Evolutionary conservation across 208 protist genomes (phyloP).

Genomic region (Trypanosomatidae sp.): DNA sequence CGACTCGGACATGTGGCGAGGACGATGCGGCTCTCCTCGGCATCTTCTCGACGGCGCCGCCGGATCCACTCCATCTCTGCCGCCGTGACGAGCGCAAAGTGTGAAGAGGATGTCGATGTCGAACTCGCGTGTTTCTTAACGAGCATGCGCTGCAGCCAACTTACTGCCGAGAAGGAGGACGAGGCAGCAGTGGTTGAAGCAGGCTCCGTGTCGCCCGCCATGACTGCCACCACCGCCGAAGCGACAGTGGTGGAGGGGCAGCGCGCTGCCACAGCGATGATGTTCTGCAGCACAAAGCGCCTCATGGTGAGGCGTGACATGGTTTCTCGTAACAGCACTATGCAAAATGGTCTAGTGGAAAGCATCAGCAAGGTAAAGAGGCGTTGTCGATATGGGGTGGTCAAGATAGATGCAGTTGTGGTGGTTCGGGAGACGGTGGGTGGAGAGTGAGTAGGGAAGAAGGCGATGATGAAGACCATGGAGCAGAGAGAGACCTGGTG

Average conservation of each 20-base stretch:
- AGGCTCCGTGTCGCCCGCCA: conserved; percentile 8
- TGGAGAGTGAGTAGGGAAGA: background rate
- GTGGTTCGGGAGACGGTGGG: background rate
- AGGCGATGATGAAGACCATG: background rate
- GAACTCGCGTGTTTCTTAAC: conserved; percentile 4
- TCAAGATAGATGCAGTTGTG: background rate
- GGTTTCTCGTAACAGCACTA: background rate
- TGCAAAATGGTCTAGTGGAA: background rate
- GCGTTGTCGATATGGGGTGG: too few species aligned
- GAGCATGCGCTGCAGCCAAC: conserved; percentile 17
- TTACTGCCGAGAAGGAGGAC: background rate
- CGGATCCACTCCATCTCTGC: conserved; percentile 71
- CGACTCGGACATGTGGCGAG: conserved; percentile 62
- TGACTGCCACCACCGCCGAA: conserved; percentile 17
- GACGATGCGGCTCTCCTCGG: conserved; percentile 69
- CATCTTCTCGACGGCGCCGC: conserved; percentile 46
- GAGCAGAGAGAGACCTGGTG: background rate
- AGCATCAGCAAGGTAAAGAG: background rate
- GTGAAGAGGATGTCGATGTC: background rate
- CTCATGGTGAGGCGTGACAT: conserved; percentile 67
- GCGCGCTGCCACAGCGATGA: conserved; percentile 61
- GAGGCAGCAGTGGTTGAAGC: conserved; percentile 3
- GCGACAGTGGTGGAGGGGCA: conserved; percentile 44
- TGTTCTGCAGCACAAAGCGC: conserved; percentile 72
- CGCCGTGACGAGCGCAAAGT: conserved; percentile 67